Evolutionary conservation across 345 rosid genomes (phyloP).

Genomic region (Arabidopsis thaliana): DNA sequence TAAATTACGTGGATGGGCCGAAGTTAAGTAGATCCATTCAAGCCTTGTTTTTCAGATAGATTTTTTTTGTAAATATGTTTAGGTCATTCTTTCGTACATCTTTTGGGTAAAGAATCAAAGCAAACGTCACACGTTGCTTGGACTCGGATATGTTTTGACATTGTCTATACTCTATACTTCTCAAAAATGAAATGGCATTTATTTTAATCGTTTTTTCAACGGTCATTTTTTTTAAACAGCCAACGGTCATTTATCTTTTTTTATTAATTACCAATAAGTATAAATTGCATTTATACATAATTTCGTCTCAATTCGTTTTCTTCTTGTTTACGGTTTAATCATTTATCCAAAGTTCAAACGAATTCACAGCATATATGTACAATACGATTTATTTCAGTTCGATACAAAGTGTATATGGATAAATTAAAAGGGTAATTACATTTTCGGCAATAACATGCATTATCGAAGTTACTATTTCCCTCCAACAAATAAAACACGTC

Average conservation of each 20-base stretch:
- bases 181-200: neutral
- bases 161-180: neutral
- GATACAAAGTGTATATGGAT: neutral
- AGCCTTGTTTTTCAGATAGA: neutral
- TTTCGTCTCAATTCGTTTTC: neutral
- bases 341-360: neutral
- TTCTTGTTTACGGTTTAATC: neutral
- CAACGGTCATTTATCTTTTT: neutral
- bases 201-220: neutral
- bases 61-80: neutral
- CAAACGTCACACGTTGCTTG: neutral
- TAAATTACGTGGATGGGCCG: constrained; percentile 20
- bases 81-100: neutral
- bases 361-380: neutral
- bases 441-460: neutral
- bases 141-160: neutral
- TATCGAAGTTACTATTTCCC: neutral
- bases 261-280: neutral
- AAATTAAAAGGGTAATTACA: neutral
- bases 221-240: neutral
- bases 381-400: neutral
- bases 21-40: neutral
- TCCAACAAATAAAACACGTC: neutral
- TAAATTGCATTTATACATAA: neutral
- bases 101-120: neutral